These are phyloP conservation scores for Apiospora koreana DNA, from an alignment of 2,329 filamentous ascomycete species.

Conservation along the genomic window DNA sequence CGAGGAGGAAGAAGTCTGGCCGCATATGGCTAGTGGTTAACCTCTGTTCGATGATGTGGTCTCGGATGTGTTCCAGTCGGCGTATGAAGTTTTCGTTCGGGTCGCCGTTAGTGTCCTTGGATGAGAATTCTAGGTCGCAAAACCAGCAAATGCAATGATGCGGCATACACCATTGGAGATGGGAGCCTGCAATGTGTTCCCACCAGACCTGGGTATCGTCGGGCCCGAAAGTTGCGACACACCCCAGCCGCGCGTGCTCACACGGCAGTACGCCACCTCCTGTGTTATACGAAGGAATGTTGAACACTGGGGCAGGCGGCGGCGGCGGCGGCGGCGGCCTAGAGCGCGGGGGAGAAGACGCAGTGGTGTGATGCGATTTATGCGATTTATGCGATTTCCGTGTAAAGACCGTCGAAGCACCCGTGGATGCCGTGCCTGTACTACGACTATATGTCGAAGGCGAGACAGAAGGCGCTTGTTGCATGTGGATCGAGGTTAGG, in stretches of 20 bases:
- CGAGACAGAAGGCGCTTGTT: background rate
- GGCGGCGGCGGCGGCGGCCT: background rate
- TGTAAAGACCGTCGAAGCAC: background rate
- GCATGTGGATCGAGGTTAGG: background rate
- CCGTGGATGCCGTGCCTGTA: background rate
- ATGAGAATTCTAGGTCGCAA: conserved; percentile 42
- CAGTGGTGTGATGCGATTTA: background rate
- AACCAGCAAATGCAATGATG: conserved; percentile 48
- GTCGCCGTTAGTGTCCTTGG: conserved; percentile 15
- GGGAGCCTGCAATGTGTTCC: conserved; percentile 41
- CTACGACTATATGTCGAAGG: background rate
- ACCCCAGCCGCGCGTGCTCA: conserved; percentile 45
- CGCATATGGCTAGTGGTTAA: conserved; percentile 57
- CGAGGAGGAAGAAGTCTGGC: conserved; percentile 84
- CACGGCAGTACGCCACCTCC: conserved; percentile 38
- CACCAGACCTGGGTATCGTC: conserved; percentile 46
- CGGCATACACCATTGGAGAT: conserved; percentile 39
- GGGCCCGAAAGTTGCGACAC: conserved; percentile 37
- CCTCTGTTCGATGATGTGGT: conserved; percentile 40
- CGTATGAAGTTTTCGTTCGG: conserved; percentile 31
- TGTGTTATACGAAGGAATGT: background rate
- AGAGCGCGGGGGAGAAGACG: background rate
- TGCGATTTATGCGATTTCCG: background rate
- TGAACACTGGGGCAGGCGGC: no score
- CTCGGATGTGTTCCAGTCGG: conserved; percentile 52